Conservation (phyloP, 2,329 filamentous ascomycete species). For the Conoideocrella luteorostrata region DNA sequence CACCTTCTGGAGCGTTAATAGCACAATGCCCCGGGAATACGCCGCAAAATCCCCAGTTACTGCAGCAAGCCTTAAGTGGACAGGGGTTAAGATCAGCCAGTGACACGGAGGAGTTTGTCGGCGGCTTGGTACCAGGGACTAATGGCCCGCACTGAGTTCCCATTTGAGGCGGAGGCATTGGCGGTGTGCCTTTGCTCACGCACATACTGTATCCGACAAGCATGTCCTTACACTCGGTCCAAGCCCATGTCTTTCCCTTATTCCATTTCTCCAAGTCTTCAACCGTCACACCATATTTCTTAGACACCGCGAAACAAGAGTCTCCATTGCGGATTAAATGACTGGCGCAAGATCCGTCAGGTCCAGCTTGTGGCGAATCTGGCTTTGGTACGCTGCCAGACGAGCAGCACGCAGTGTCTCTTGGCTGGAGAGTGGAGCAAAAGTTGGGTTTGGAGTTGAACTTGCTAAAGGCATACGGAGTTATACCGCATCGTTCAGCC, state of each 20-base stretch:
- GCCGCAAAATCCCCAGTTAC: conserved; percentile 7
- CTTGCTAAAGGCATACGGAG: conserved; percentile 27
- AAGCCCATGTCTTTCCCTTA: conserved; percentile 19
- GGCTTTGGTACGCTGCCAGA: conserved; percentile 23
- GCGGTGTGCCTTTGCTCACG: conserved; percentile 15
- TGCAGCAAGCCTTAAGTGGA: conserved; percentile 14
- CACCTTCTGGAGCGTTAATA: background rate
- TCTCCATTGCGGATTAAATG: conserved; percentile 26
- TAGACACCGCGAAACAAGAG: conserved; percentile 24
- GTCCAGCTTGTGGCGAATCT: conserved; percentile 24
- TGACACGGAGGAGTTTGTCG: conserved; percentile 4
- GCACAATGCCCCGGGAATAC: conserved; percentile 5
- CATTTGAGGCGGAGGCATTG: conserved; percentile 14
- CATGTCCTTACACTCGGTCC: conserved; percentile 15
- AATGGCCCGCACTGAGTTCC: conserved; percentile 18
- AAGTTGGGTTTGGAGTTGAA: conserved; percentile 26
- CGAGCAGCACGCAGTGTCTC: conserved; percentile 30
- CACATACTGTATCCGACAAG: conserved; percentile 13
- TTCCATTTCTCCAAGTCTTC: conserved; percentile 19
- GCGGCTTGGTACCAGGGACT: conserved; percentile 16
- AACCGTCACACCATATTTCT: conserved; percentile 12
- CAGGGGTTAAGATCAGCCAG: conserved; percentile 22
- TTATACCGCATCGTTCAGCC: conserved; percentile 32
- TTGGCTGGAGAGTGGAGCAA: conserved; percentile 15
- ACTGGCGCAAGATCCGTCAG: conserved; percentile 28